Evolutionary conservation across 2,329 filamentous ascomycete species (phyloP).

Genomic region (Neofusicoccum sp.): DNA sequence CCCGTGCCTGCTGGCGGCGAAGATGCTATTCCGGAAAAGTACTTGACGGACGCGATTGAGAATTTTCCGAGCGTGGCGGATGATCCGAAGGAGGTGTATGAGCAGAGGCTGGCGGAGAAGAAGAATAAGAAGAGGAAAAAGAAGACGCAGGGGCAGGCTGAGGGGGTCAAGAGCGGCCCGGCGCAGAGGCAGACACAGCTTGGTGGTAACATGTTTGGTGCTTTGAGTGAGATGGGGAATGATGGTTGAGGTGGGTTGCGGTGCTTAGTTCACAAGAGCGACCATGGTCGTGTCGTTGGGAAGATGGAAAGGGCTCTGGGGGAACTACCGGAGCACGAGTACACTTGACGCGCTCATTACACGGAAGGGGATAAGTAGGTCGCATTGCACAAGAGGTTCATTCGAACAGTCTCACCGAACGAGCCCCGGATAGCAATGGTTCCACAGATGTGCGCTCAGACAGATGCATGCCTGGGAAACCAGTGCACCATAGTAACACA

Average conservation of each 20-base stretch:
- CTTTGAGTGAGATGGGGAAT: not conserved
- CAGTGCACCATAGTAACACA: too few relatives aligned
- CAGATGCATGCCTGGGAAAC: too few relatives aligned
- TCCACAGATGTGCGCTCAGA: too few relatives aligned
- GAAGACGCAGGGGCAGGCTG: not conserved
- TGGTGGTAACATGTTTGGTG: not conserved
- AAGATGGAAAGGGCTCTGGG: too few relatives aligned
- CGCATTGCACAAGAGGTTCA: too few relatives aligned
- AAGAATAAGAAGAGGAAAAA: constrained; percentile 8
- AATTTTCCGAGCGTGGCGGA: not conserved
- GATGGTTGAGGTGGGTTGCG: not conserved
- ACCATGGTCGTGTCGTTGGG: too few relatives aligned
- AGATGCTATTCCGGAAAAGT: not conserved
- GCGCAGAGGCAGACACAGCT: not conserved
- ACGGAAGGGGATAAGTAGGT: too few relatives aligned
- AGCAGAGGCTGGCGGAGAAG: not conserved
- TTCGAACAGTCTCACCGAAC: too few relatives aligned
- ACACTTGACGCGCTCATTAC: too few relatives aligned
- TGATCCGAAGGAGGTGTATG: not conserved
- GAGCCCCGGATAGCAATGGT: too few relatives aligned
- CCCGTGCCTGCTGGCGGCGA: not conserved
- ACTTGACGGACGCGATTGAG: not conserved
- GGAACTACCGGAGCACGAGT: too few relatives aligned
- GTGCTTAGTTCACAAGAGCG: too few relatives aligned
- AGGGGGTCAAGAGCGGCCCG: not conserved